phyloP scores from a whole-genome alignment of 805 yeast genomes.

The Yarrowia phangngaensis region DNA sequence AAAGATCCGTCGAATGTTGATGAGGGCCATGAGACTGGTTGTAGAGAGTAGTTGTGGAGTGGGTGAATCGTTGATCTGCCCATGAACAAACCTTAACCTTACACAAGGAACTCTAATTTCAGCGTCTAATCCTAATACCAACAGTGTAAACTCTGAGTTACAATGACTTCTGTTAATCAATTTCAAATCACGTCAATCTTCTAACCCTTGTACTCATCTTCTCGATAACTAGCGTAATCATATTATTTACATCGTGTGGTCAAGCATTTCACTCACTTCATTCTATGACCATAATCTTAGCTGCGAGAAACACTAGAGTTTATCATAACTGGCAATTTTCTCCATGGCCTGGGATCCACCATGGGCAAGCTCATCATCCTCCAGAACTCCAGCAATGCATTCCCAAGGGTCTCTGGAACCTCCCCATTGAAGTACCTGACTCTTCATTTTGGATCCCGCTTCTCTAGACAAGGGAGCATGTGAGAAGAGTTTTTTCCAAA shows the following conservation, averaged over 20 bases:
- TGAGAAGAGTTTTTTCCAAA: conserved; percentile 72
- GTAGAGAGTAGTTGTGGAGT: background rate
- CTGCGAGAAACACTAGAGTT: background rate
- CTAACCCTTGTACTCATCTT: too few species aligned
- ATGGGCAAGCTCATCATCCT: conserved; percentile 51
- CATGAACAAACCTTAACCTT: too few species aligned
- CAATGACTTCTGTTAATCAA: too few species aligned
- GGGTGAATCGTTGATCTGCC: background rate
- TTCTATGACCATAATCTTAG: background rate
- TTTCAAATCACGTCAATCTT: too few species aligned
- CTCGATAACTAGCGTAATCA: too few species aligned
- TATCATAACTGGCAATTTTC: conserved; percentile 10
- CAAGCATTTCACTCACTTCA: too few species aligned
- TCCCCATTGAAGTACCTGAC: conserved; percentile 82
- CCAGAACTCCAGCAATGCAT: conserved; percentile 75
- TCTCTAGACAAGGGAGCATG: conserved; percentile 63
- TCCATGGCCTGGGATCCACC: conserved; percentile 70
- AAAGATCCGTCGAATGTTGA: conserved; percentile 72
- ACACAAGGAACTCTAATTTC: too few species aligned
- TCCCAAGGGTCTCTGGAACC: conserved; percentile 89
- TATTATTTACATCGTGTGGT: too few species aligned
- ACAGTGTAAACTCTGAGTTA: too few species aligned
- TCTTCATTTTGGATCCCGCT: conserved; percentile 73
- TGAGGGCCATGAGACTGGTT: conserved; percentile 52
- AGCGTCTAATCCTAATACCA: too few species aligned